These are phyloP conservation scores for Pleodorina starrii DNA, from an alignment of 139 green algal genomes.

Conservation along the genomic window DNA sequence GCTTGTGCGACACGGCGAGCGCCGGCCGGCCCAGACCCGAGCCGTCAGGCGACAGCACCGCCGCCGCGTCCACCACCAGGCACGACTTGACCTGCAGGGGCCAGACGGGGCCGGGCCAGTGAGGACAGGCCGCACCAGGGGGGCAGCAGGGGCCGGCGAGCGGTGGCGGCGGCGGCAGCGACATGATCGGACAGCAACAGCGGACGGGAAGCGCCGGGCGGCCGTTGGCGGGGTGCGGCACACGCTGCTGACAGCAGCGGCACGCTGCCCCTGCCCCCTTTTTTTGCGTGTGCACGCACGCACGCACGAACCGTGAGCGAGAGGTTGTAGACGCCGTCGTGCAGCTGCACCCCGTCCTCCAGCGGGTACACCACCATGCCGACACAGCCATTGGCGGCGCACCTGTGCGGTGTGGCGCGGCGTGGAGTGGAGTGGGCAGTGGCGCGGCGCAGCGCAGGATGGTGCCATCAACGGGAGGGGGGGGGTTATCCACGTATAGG, in stretches of 20 bases:
- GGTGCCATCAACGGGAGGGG: too few species aligned
- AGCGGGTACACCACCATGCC: slow-evolving; percentile 28
- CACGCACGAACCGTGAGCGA: slow-evolving; percentile 14
- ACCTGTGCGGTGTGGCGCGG: slow-evolving; percentile 5
- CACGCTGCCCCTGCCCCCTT: too few species aligned
- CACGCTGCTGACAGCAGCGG: too few species aligned
- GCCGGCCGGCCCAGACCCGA: not conserved
- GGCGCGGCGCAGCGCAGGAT: too few species aligned
- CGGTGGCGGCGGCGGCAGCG: too few species aligned
- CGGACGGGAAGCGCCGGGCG: too few species aligned
- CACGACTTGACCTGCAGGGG: not conserved
- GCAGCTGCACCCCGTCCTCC: slow-evolving; percentile 17
- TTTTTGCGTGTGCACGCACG: too few species aligned
- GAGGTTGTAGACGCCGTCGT: slow-evolving; percentile 22
- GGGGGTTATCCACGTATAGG: too few species aligned
- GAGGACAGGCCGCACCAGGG: not conserved
- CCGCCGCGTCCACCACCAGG: not conserved
- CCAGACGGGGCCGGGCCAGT: not conserved
- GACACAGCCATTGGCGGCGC: not conserved
- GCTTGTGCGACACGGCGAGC: slow-evolving; percentile 1
- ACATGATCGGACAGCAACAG: too few species aligned
- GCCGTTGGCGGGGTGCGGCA: too few species aligned
- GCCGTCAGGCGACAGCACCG: not conserved
- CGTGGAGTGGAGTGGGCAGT: too few species aligned
- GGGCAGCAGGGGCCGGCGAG: too few species aligned